These are phyloP conservation scores for Shiraia bambusicola DNA, from an alignment of 2,329 filamentous ascomycete genomes.

Conservation along the genomic window DNA sequence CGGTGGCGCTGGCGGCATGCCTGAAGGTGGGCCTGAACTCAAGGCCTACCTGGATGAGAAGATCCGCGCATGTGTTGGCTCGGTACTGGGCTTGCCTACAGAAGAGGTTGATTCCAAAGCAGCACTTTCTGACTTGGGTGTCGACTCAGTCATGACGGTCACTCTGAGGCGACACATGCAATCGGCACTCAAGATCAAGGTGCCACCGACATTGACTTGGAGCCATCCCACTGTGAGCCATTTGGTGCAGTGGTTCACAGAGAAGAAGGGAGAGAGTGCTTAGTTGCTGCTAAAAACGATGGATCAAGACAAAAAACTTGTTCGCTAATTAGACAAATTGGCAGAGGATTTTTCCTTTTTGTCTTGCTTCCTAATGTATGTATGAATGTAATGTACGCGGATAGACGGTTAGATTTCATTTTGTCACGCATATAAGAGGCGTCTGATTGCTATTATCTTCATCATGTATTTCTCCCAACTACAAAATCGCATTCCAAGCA, in stretches of 20 bases:
- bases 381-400: no score
- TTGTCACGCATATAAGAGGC: no score
- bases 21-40: slow-evolving; percentile 24
- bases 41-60: slow-evolving; percentile 29
- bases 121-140: slow-evolving; percentile 40
- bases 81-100: slow-evolving; percentile 28
- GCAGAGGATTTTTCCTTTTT: no score
- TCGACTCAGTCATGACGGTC: slow-evolving; percentile 47
- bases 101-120: slow-evolving; percentile 38
- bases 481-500: no score
- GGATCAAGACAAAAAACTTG: no score
- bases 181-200: slow-evolving; percentile 33
- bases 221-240: slow-evolving; percentile 43
- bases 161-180: slow-evolving; percentile 39
- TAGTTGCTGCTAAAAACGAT: neutral
- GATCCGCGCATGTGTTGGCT: slow-evolving; percentile 37
- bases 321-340: no score
- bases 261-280: slow-evolving; percentile 17
- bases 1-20: slow-evolving; percentile 1
- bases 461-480: no score
- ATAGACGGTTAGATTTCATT: no score
- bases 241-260: slow-evolving; percentile 39
- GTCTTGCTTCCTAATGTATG: no score
- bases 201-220: slow-evolving; percentile 46
- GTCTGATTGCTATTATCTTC: no score